phyloP scores from a whole-genome alignment of 305 asterid genomes.

The Fraxinus platypoda region DNA sequence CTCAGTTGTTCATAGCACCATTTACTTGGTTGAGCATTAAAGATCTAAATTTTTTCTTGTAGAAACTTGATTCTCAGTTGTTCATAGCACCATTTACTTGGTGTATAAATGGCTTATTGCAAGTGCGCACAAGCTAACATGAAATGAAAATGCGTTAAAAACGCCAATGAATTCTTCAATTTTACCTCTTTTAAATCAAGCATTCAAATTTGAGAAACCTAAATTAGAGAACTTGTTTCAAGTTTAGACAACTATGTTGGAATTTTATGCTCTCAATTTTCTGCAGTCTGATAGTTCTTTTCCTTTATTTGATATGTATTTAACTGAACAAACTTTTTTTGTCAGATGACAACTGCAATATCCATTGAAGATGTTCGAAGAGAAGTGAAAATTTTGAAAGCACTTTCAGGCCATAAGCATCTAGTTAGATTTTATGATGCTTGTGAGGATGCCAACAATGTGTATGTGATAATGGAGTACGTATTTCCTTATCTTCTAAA shows the following conservation, averaged over 20 bases:
- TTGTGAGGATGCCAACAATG: conserved; percentile 90
- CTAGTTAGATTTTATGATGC: conserved; percentile 87
- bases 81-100: neutral
- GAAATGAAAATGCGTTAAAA: conserved; percentile 2
- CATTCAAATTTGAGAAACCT: neutral
- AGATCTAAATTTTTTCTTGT: neutral
- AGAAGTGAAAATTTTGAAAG: conserved; percentile 93
- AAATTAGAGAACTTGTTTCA: neutral
- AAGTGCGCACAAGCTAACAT: conserved; percentile 4
- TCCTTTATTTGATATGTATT: neutral
- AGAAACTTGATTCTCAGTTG: neutral
- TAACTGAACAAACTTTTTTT: conserved; percentile 35
- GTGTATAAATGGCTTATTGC: neutral
- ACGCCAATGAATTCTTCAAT: neutral
- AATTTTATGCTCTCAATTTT: conserved; percentile 1
- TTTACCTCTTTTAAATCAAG: neutral
- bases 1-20: neutral
- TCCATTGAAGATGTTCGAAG: conserved; percentile 92
- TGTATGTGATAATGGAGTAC: conserved; percentile 94
- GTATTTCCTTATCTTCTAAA: conserved; percentile 39
- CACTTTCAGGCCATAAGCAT: conserved; percentile 89
- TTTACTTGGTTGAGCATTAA: neutral
- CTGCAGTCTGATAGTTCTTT: neutral
- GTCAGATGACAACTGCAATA: conserved; percentile 92
- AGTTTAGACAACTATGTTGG: neutral